Base-by-base conservation (phyloP, 2,329 filamentous ascomycete genomes). In the Mariannaea sp. region DNA sequence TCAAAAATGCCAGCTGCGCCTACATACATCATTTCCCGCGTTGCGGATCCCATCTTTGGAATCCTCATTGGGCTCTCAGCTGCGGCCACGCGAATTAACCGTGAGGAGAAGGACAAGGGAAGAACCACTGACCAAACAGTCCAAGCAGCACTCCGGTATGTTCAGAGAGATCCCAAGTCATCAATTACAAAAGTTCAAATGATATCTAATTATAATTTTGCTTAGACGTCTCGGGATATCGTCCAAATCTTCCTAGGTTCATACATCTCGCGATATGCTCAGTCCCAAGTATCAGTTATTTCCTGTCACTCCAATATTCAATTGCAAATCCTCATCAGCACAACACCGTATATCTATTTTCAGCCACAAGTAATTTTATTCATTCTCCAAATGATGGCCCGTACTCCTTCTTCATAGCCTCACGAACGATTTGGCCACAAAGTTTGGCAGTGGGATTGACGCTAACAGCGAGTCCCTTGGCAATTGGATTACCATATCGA, bases 361-460 rank as follows among this genome's bases (percentile, higher is more conserved):
- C 40, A 45, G 49, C 43, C 17, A 56, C 51, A 39, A 52, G 22
- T 35, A 46, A 53, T 51, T 39, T 35, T 14, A 39, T 9, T 69
- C 60, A 77, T 49, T 64, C 65, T 24, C 73, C 73, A 66, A 77
- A 79, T 8, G 71, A 74, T n/a, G 77, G 73, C 0, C 81, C 82
- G 61, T 85, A 86, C 68, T 88, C 86, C 69, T 83, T 86, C 73
- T 79, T 85, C 83, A 88, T 85, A 42, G 85, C 85, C 70, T 87
- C 83, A 43, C 81, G 79, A 30, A 89, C 85, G 68, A 88, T 88
- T 63, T 86, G 79, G 2, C 85, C 86, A 65, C 86, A 89, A 36
- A 88, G 72, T 72, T 88, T 88, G 2, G 86, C 85, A 13, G 83
- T 87, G 19, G 86, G 85, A 67, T 88, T 89, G 22, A 82, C 81